These are phyloP conservation scores for Suhomyces sp. DNA, from an alignment of 805 yeast species.

Conservation along the genomic window DNA sequence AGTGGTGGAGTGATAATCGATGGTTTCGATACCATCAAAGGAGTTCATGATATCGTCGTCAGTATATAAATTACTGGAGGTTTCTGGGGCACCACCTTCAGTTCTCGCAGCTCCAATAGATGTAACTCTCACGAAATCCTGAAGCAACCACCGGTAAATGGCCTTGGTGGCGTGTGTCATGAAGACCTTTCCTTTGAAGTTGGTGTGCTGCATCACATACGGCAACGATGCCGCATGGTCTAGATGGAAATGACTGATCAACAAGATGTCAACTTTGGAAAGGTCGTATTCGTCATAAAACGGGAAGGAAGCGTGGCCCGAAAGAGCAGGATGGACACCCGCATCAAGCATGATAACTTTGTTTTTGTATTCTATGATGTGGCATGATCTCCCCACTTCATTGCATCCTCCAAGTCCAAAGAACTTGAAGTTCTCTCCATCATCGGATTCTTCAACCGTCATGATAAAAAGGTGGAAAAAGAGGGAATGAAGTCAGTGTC, in stretches of 20 bases:
- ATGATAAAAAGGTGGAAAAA: too few species aligned
- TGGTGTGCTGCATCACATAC: constrained; percentile 96
- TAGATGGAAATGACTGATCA: constrained; percentile 92
- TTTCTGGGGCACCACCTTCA: constrained; percentile 11
- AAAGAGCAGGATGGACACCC: constrained; percentile 94
- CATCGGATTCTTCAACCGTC: constrained; percentile 19
- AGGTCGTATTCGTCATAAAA: constrained; percentile 94
- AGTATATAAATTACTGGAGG: constrained; percentile 62
- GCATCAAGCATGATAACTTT: constrained; percentile 97
- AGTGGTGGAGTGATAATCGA: constrained; percentile 92
- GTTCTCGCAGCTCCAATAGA: constrained; percentile 47
- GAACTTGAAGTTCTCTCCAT: constrained; percentile 54
- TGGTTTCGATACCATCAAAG: constrained; percentile 86
- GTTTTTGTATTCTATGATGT: constrained; percentile 86
- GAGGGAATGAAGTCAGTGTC: too few species aligned
- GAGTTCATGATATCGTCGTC: constrained; percentile 88
- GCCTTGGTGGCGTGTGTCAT: constrained; percentile 99
- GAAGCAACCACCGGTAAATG: constrained; percentile 89
- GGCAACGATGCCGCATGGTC: constrained; percentile 99
- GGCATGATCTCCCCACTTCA: constrained; percentile 97
- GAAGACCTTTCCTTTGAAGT: constrained; percentile 90
- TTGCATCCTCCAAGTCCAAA: constrained; percentile 96
- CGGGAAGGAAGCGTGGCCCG: constrained; percentile 89
- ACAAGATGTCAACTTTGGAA: constrained; percentile 77
- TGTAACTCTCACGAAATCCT: constrained; percentile 93